Base-by-base conservation (phyloP, 1,284 basidiomycete species). In the Ganoderma leucocontextum region DNA sequence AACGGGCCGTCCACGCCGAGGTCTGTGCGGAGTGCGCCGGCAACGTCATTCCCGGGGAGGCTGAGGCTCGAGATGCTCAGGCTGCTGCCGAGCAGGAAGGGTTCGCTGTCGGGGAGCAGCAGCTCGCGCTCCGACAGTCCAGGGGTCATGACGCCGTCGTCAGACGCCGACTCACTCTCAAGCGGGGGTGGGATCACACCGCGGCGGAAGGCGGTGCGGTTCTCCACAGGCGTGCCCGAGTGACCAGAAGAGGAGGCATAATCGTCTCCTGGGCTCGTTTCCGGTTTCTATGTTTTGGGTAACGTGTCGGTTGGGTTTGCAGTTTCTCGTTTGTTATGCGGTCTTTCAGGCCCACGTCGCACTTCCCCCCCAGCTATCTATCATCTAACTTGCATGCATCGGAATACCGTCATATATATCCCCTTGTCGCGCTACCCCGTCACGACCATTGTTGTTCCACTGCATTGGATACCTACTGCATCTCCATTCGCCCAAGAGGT, bases 171-270 rank as follows among this genome's bases (percentile, higher is more conserved):
- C 47, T 74, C 75, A 59, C 68, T 67, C 19, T 75, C 76, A 12
- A 71, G 57, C 19, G 57, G 36, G 57, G 36, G 73, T 22, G 73
- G 70, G 64, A 64, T 76, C 41, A 38, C 38, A 17, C 72, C 75
- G 9, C 75, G 75, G 13, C 75, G 75, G 71, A 91, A 91, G 76
- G 86, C 85, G 6, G 89, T 90, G 59, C 83, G 89, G 60, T 90
- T 90, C 75, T 78, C 78, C 17, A 60, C 69, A 25, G 66, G 69
- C 17, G 67, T 69, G 35, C 62, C 63, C 25, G 66, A 62, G 13
- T 55, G 65, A 15, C 44, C 67, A 44, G 60, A 57, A 33, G 42
- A 64, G 52, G 47, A 65, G 8, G 52, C 62, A 42, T 64, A 61
- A 39, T 22, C 29, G 44, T 36, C 35, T 25, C 19, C 22, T 19